Conservation (phyloP, 495 filamentous ascomycete species). For the Penicillium psychrofluorescens region DNA sequence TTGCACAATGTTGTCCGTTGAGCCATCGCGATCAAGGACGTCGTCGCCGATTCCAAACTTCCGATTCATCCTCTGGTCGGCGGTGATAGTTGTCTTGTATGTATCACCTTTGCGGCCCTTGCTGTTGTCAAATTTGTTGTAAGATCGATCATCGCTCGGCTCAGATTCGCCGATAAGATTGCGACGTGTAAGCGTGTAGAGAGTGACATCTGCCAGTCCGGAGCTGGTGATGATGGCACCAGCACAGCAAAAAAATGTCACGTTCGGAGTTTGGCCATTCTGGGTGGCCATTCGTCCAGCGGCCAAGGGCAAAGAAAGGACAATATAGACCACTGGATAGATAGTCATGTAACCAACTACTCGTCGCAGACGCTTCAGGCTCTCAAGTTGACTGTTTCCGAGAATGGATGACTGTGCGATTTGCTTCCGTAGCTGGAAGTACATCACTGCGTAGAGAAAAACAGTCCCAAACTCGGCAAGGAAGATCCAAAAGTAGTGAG, state of each 20-base stretch:
- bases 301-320: conserved; percentile 66
- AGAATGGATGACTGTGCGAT: conserved; percentile 35
- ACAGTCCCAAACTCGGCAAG: conserved; percentile 58
- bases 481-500: conserved; percentile 79
- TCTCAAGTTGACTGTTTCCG: conserved; percentile 29
- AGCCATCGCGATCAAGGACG: conserved; percentile 23
- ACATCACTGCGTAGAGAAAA: conserved; percentile 58
- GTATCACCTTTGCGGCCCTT: conserved; percentile 22
- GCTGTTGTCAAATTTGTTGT: conserved; percentile 28
- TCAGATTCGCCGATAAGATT: conserved; percentile 39
- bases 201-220: conserved; percentile 64
- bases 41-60: conserved; percentile 11
- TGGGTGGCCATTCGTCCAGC: conserved; percentile 61
- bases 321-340: conserved; percentile 67
- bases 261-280: conserved; percentile 42
- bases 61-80: conserved; percentile 23
- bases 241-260: conserved; percentile 59
- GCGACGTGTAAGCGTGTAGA: conserved; percentile 64
- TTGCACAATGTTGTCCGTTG: conserved; percentile 34
- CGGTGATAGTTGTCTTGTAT: conserved; percentile 27
- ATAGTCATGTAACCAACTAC: conserved; percentile 64
- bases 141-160: conserved; percentile 29
- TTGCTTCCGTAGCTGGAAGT: conserved; percentile 47
- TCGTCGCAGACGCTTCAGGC: conserved; percentile 32
- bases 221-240: conserved; percentile 68